These are phyloP conservation scores for Kodamaea derodonti DNA, from an alignment of 1,139 yeast species.

Conservation along the genomic window DNA sequence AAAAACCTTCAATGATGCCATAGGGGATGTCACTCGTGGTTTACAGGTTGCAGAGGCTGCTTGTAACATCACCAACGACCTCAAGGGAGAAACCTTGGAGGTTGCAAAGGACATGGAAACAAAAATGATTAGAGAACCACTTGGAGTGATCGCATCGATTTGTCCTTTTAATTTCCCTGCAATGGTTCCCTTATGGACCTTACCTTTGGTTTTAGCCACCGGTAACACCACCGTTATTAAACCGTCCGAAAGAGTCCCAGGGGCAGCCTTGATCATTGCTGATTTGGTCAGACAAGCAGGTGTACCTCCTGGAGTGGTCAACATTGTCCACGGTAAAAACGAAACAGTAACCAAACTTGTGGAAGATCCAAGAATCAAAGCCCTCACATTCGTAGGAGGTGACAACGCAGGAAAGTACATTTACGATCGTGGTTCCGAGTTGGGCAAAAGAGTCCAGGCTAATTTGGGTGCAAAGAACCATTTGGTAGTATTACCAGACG, in stretches of 20 bases:
- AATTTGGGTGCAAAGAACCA: constrained; percentile 79
- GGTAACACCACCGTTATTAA: constrained; percentile 76
- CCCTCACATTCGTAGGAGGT: constrained; percentile 76
- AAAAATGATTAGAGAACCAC: constrained; percentile 63
- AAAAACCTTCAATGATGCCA: constrained; percentile 72
- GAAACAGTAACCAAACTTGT: constrained; percentile 71
- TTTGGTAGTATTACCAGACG: constrained; percentile 70
- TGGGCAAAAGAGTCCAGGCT: constrained; percentile 76
- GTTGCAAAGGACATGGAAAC: constrained; percentile 79
- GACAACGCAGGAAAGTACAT: constrained; percentile 75
- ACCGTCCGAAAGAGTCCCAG: constrained; percentile 79
- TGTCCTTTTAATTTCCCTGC: constrained; percentile 83
- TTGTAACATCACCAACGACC: constrained; percentile 57
- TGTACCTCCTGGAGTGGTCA: constrained; percentile 72
- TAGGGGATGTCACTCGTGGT: constrained; percentile 77
- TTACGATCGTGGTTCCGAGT: constrained; percentile 61
- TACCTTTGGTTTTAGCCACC: constrained; percentile 71
- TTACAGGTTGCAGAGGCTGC: constrained; percentile 78
- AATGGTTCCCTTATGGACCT: constrained; percentile 83
- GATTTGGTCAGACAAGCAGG: constrained; percentile 76
- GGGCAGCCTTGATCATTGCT: constrained; percentile 74
- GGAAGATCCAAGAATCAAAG: constrained; percentile 75
- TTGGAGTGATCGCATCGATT: constrained; percentile 67
- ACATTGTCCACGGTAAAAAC: constrained; percentile 73
- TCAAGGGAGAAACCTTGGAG: constrained; percentile 64